A percentile compares a stretch with the other conserved stretches of the same genome.
phyloP scores from a whole-genome alignment of 2,329 filamentous ascomycete genomes.

The Macrophomina tecta region DNA sequence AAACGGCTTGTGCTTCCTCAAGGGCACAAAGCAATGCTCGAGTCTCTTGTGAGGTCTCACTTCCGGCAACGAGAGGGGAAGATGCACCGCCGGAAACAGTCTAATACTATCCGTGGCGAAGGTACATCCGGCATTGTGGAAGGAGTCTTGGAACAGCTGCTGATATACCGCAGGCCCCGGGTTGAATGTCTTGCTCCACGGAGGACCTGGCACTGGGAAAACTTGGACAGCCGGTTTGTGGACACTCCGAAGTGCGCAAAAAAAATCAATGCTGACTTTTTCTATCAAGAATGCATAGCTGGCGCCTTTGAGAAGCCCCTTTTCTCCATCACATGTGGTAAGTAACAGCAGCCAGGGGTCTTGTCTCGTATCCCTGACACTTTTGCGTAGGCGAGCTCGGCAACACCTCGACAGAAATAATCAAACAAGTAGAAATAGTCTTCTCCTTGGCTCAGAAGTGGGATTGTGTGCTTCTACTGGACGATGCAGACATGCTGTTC shows the following conservation, averaged over 20 bases:
- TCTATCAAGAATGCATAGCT: background rate
- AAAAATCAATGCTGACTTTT: background rate
- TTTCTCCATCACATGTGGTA: background rate
- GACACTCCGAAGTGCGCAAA: background rate
- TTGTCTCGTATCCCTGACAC: background rate
- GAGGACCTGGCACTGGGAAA: constrained; percentile 3
- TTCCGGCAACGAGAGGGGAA: constrained; percentile 1
- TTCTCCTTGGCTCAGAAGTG: constrained; percentile 42
- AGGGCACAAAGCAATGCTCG: background rate
- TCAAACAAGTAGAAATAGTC: background rate
- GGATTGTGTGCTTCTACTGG: constrained; percentile 58
- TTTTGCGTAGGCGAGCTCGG: background rate
- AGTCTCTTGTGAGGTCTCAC: background rate
- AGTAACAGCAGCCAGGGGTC: background rate
- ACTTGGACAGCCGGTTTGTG: constrained; percentile 2
- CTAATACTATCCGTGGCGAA: background rate
- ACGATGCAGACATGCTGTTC: constrained; percentile 54
- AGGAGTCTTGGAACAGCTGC: background rate
- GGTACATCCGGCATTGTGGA: background rate
- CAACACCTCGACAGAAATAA: background rate
- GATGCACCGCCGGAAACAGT: background rate
- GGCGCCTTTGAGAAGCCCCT: background rate
- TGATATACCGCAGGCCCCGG: background rate
- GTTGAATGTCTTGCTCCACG: background rate
- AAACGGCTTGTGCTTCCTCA: background rate